Base-by-base conservation (phyloP, 2,329 filamentous ascomycete genomes). In the Hypoxylon sp. region DNA sequence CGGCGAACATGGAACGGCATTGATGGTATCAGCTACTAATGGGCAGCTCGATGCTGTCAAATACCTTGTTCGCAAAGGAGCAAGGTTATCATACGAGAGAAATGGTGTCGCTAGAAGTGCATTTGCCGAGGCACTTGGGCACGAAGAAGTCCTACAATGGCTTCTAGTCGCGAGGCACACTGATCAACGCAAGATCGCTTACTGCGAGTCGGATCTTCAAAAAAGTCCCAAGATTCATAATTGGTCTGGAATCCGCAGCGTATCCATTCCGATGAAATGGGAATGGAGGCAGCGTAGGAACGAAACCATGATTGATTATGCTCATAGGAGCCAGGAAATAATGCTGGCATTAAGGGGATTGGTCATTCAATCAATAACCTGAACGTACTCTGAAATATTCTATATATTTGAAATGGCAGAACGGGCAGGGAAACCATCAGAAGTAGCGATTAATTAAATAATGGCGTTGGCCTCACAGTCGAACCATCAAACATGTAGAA, bases 1-100 rank as follows among this genome's bases (percentile, higher is more conserved):
- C 35, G 26, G 58, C 31, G 33, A 62, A 2, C 50, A 29, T 33
- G 58, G 33, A 19, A 66, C 63, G 35, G 33, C 51, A 29, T 59
- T 67, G 17, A 39, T 29, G n/a, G 5, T 63, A 24, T 47, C 64
- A 13, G 35, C 53, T n/a, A 24, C 42, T 9, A 47, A 47, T 24
- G 42, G 42, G 17, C 17, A 19, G 2, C 42, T 47, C 11, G 42
- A 47, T 47, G 42, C 42, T 19, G 17, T 47, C 22, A 47, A 47
- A 24, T 47, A 47, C 8, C 42, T 47, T 6, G 17, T 47, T 47
- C 42, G 42, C n/a, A 47, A 47, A 13, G 22, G 22, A 10, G 8
- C 42, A 47, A 47, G 8, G 11, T 9, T 19, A 47, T 10, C 22
- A 17, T 24, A 19, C 22, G 42, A 47, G 42, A 19, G 11, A 14